These are phyloP conservation scores for Fulvia fulva DNA, from an alignment of 2,329 filamentous ascomycete genomes.

Conservation along the genomic window DNA sequence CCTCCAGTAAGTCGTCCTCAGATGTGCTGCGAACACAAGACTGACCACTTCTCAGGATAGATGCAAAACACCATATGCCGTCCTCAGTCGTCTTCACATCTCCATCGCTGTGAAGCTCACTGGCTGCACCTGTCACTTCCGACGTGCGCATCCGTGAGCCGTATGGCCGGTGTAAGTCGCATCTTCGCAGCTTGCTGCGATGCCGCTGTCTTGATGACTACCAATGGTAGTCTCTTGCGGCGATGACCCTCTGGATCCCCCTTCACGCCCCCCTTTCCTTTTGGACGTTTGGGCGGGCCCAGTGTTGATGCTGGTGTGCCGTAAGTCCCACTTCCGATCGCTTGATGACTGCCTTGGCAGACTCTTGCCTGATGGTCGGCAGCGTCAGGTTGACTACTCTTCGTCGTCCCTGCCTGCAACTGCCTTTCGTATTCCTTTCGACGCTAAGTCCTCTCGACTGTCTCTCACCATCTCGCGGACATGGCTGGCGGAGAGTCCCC, in stretches of 20 bases:
- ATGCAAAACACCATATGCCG: background rate
- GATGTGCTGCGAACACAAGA: background rate
- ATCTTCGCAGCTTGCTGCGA: background rate
- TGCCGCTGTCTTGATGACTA: background rate
- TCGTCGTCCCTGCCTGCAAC: background rate
- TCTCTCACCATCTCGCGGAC: background rate
- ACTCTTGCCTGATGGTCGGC: background rate
- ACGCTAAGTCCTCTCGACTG: background rate
- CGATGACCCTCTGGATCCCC: background rate
- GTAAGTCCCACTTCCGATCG: background rate
- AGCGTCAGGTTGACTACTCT: background rate
- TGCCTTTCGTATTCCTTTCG: background rate
- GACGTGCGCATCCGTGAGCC: background rate
- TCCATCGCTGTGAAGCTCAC: background rate
- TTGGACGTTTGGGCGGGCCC: background rate
- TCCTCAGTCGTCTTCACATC: background rate
- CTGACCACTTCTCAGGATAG: background rate
- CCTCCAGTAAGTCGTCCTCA: background rate
- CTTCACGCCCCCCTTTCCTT: background rate
- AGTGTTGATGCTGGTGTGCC: background rate
- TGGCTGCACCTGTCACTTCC: background rate
- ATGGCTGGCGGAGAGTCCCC: background rate
- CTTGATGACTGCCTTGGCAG: background rate
- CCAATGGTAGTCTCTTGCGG: background rate
- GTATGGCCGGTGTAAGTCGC: slow-evolving; percentile 5